Conservation (phyloP, 2,329 filamentous ascomycete species). For the Fusarium humuli region DNA sequence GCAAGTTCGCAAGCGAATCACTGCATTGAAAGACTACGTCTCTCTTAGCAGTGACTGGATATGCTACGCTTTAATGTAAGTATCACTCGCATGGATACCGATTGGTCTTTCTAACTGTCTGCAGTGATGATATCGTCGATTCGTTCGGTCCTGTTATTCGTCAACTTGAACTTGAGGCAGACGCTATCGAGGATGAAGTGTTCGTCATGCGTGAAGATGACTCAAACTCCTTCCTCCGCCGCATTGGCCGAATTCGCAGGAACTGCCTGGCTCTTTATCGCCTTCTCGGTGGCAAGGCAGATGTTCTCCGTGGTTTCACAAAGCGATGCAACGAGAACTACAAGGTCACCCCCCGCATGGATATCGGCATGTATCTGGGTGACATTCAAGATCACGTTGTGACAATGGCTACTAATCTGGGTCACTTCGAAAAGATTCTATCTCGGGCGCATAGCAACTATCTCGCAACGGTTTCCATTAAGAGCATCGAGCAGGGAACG, state of each 20-base stretch:
- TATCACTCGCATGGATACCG: constrained; percentile 20
- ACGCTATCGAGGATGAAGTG: constrained; percentile 94
- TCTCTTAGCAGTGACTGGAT: constrained; percentile 97
- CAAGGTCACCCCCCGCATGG: constrained; percentile 92
- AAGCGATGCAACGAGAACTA: constrained; percentile 99
- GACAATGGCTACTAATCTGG: constrained; percentile 97
- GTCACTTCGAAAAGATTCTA: constrained; percentile 97
- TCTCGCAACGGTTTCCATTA: constrained; percentile 91
- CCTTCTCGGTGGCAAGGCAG: constrained; percentile 95
- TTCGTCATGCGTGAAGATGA: constrained; percentile 93
- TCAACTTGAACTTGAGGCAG: constrained; percentile 87
- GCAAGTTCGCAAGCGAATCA: constrained; percentile 91
- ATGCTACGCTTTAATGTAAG: constrained; percentile 96
- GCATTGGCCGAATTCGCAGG: constrained; percentile 91
- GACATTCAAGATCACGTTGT: constrained; percentile 99
- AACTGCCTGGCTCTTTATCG: constrained; percentile 94
- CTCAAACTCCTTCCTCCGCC: constrained; percentile 85
- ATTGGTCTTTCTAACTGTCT: constrained; percentile 39
- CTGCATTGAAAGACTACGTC: constrained; percentile 93
- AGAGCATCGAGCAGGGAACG: constrained; percentile 89
- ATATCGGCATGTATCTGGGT: constrained; percentile 95
- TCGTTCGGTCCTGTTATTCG: constrained; percentile 91
- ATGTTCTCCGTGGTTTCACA: constrained; percentile 96
- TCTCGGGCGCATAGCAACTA: constrained; percentile 96
- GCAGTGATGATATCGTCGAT: constrained; percentile 94